These are phyloP conservation scores for Podospora appendiculata DNA, from an alignment of 495 filamentous ascomycete species.

Conservation along the genomic window DNA sequence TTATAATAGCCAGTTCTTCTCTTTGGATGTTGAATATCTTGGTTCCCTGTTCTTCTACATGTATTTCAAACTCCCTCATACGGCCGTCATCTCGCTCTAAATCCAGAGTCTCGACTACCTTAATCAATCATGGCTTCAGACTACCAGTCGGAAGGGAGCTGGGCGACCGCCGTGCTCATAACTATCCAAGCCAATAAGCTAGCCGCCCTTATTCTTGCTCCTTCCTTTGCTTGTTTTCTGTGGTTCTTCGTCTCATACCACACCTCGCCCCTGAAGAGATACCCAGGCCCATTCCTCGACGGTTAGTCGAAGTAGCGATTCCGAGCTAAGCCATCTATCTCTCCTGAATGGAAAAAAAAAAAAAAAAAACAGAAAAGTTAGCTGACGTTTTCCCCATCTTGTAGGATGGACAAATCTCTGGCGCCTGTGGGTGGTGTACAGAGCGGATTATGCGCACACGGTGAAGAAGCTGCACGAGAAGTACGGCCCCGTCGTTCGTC, in stretches of 20 bases:
- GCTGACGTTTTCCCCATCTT: not conserved
- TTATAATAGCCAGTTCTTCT: no score
- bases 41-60: no score
- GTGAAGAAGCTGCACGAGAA: slow-evolving; percentile 28
- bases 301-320: slow-evolving; percentile 1
- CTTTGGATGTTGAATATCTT: no score
- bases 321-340: not conserved
- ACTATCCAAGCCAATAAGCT: not conserved
- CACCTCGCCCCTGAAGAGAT: slow-evolving; percentile 20
- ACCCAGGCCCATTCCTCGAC: slow-evolving; percentile 24
- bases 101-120: no score
- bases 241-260: slow-evolving; percentile 19
- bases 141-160: no score
- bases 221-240: slow-evolving; percentile 7
- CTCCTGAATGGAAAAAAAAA: not conserved
- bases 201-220: not conserved
- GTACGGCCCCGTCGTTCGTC: slow-evolving; percentile 29
- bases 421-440: slow-evolving; percentile 18
- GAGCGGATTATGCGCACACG: slow-evolving; percentile 14
- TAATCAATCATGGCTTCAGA: no score
- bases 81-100: no score
- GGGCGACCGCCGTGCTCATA: not conserved
- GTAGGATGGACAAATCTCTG: slow-evolving; percentile 23
- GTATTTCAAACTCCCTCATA: no score
- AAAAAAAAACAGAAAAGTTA: no score